A percentile compares a stretch with the other conserved stretches of the same genome.
Evolutionary conservation across 495 filamentous ascomycete genomes (phyloP).

Genomic region (Talaromyces adpressus): DNA sequence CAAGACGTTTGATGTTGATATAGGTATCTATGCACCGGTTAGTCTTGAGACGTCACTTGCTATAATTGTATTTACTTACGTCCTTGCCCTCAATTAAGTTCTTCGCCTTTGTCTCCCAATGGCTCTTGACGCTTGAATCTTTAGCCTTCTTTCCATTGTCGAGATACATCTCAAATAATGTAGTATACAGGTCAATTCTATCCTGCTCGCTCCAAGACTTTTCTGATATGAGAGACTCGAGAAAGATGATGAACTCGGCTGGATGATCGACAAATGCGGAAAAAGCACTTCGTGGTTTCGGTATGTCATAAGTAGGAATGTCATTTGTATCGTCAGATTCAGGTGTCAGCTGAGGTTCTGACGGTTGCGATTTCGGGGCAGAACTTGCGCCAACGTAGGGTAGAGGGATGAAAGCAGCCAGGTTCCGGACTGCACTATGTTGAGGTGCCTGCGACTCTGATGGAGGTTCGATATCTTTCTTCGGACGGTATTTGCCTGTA

Average conservation of each 20-base stretch:
- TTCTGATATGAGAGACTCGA: conserved; percentile 74
- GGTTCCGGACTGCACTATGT: conserved; percentile 69
- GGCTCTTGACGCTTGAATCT: conserved; percentile 54
- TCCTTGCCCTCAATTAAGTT: conserved; percentile 68
- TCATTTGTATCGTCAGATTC: conserved; percentile 20
- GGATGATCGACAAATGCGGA: conserved; percentile 95
- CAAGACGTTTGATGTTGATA: conserved; percentile 91
- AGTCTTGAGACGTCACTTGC: conserved; percentile 10
- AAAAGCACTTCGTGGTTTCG: conserved; percentile 85
- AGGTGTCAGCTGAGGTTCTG: conserved; percentile 20
- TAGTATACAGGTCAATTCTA: conserved; percentile 83
- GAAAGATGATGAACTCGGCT: conserved; percentile 79
- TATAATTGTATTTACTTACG: conserved; percentile 27
- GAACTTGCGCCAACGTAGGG: conserved; percentile 70
- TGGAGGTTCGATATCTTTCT: conserved; percentile 51
- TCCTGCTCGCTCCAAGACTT: conserved; percentile 61
- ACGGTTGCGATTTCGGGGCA: conserved; percentile 29
- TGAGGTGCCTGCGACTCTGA: conserved; percentile 47
- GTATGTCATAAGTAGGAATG: conserved; percentile 36
- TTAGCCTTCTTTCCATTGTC: conserved; percentile 75
- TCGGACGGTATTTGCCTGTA: conserved; percentile 73
- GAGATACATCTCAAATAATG: conserved; percentile 95
- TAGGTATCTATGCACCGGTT: conserved; percentile 51
- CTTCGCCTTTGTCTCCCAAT: conserved; percentile 90
- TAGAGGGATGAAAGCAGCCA: conserved; percentile 74